Evolutionary conservation across 2,329 filamentous ascomycete genomes (phyloP).

Genomic region (Clarireedia monteithiana): DNA sequence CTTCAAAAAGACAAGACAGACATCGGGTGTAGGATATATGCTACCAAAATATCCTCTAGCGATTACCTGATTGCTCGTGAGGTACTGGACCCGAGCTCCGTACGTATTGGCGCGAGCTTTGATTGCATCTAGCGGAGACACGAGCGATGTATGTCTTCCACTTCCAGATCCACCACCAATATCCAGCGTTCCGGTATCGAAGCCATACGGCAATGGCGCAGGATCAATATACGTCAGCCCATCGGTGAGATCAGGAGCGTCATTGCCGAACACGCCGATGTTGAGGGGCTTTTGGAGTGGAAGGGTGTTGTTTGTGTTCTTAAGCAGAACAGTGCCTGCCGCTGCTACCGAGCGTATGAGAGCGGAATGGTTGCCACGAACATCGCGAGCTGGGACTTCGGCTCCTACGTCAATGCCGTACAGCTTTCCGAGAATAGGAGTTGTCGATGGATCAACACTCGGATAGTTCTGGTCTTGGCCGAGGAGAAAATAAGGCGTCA

Average conservation of each 20-base stretch:
- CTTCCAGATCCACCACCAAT: slow-evolving; percentile 28
- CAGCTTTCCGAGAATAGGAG: slow-evolving; percentile 32
- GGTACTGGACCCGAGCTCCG: slow-evolving; percentile 14
- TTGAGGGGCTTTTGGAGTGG: slow-evolving; percentile 46
- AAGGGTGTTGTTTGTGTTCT: slow-evolving; percentile 46
- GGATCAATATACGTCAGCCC: slow-evolving; percentile 2
- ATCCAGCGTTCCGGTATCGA: slow-evolving; percentile 14
- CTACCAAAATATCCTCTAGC: neutral
- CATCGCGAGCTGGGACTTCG: slow-evolving; percentile 47
- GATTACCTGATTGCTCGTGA: slow-evolving; percentile 11
- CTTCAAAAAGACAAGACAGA: slow-evolving; percentile 40
- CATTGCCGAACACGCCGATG: slow-evolving; percentile 48
- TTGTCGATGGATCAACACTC: slow-evolving; percentile 28
- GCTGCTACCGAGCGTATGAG: slow-evolving; percentile 39
- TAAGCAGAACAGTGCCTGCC: slow-evolving; percentile 54
- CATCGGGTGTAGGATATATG: neutral
- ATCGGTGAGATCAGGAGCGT: slow-evolving; percentile 50
- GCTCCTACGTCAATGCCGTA: slow-evolving; percentile 35
- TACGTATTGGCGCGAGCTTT: slow-evolving; percentile 19
- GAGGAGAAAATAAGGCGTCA: slow-evolving; percentile 48
- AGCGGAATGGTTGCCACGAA: slow-evolving; percentile 42
- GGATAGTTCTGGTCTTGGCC: slow-evolving; percentile 41
- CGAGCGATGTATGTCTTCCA: slow-evolving; percentile 52
- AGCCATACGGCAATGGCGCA: neutral
- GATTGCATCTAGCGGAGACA: slow-evolving; percentile 52